Conservation (phyloP, 495 filamentous ascomycete species). For the Penicillium paxilli region DNA sequence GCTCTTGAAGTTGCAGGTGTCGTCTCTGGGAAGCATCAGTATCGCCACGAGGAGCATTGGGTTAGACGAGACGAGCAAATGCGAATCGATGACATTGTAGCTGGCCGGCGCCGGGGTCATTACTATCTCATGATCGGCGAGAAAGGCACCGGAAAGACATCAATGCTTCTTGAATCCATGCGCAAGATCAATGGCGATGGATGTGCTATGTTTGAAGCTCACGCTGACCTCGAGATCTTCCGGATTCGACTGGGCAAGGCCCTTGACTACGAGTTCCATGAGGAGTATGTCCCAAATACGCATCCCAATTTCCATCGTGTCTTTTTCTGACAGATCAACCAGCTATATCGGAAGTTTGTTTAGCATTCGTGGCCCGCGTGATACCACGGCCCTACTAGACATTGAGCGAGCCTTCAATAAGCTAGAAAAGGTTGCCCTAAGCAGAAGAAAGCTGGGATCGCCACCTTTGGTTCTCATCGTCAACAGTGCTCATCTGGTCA, state of each 20-base stretch:
- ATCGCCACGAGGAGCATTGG: slow-evolving; percentile 71
- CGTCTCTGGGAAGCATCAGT: slow-evolving; percentile 53
- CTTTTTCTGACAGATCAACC: slow-evolving; percentile 33
- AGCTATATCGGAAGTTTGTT: slow-evolving; percentile 96
- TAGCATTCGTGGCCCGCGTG: slow-evolving; percentile 87
- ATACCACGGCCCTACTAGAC: slow-evolving; percentile 86
- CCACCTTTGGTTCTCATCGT: slow-evolving; percentile 81
- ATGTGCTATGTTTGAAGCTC: slow-evolving; percentile 91
- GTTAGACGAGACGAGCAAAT: slow-evolving; percentile 76
- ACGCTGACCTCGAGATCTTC: slow-evolving; percentile 93
- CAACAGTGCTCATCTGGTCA: slow-evolving; percentile 84
- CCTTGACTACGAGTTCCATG: slow-evolving; percentile 88
- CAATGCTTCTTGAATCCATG: slow-evolving; percentile 95
- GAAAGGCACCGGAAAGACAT: slow-evolving; percentile 94
- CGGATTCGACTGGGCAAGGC: slow-evolving; percentile 89
- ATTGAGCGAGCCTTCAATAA: slow-evolving; percentile 98
- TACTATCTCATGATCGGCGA: slow-evolving; percentile 95
- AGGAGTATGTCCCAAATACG: slow-evolving; percentile 42
- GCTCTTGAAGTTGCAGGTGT: slow-evolving; percentile 85
- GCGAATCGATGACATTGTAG: slow-evolving; percentile 75
- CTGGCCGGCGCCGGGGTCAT: slow-evolving; percentile 67
- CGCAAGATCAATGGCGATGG: slow-evolving; percentile 82
- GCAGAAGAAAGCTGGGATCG: slow-evolving; percentile 56
- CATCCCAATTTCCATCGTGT: not conserved
- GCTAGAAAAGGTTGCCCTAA: slow-evolving; percentile 88